phyloP scores from a whole-genome alignment of 108 stramenopile species.

The Stephanodiscus triporus region DNA sequence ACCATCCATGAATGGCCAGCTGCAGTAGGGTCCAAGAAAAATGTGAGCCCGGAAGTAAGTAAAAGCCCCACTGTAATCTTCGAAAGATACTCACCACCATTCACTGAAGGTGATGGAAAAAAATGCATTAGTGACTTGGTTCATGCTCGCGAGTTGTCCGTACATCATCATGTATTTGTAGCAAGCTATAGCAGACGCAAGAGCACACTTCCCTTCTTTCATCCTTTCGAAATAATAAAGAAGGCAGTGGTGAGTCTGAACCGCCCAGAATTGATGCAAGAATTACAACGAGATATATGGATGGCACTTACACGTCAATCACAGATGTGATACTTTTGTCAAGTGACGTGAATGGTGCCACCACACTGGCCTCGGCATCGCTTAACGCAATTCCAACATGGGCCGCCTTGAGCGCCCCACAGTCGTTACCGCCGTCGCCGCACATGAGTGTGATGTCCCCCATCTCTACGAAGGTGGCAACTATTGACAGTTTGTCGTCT shows the following conservation, averaged over 20 bases:
- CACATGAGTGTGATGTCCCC: conserved; percentile 62
- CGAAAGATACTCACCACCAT: conserved; percentile 58
- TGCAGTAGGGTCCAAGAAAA: not conserved
- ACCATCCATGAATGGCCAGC: conserved; percentile 40
- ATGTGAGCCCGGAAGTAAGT: not conserved
- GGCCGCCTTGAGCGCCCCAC: conserved; percentile 64
- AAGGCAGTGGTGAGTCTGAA: not conserved
- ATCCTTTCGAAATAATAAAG: conserved; percentile 1
- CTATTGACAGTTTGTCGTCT: conserved; percentile 61
- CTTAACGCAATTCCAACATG: conserved; percentile 71
- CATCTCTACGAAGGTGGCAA: conserved; percentile 55
- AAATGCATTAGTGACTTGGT: conserved; percentile 61
- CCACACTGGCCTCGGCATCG: conserved; percentile 69
- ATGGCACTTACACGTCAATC: conserved; percentile 40
- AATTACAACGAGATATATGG: not conserved
- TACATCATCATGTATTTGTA: conserved; percentile 81
- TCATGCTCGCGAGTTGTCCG: conserved; percentile 69
- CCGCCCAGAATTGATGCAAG: not conserved
- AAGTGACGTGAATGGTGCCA: conserved; percentile 70
- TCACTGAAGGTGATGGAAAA: conserved; percentile 59
- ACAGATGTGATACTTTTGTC: conserved; percentile 66
- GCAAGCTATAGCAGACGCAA: conserved; percentile 59
- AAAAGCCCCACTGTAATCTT: not conserved
- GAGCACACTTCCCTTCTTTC: conserved; percentile 67
- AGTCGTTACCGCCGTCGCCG: conserved; percentile 73